Evolutionary conservation across 345 rosid species (phyloP), one percentile per base, ranked within the genome.

Genomic region (Rhizophora mangle): DNA sequence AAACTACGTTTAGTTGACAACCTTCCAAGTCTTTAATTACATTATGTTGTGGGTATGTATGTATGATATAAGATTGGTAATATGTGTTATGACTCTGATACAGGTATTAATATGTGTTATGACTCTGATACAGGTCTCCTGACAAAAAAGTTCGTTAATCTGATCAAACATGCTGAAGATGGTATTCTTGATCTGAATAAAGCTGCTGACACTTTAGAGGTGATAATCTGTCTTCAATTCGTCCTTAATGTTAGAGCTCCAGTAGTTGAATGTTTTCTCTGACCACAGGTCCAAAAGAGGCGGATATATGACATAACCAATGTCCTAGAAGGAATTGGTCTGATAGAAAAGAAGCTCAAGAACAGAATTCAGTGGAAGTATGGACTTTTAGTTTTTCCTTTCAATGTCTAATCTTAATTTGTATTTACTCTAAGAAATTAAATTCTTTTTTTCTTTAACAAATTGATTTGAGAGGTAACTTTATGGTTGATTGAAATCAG

Each of bases 311-410:
- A 95, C 78, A 92, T 95, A 72, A 95, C 98, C 78, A 95, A 92
- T 86, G 99, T 95, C 53, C 84, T 95, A 62, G 99, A 92, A 89
- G 99, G 99, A 70, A 90, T 92, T 86, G 98, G 98, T 80, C 91
- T 92, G 43, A 92, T 92, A 72, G 98, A 95, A 83, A 92, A 95
- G 90, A 92, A 90, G 74, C 89, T 90, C 74, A 95, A 95, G 84
- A 95, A 95, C 77, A 89, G 89, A 79, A 90, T 95, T 81, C 97
- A 92, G 80, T 95, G 98, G 98, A 95, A 92, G 99, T 65, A 51
- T 95, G 90, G 74, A 86, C 26, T 32, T 37, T 11, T n/a, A 2
- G 37, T 34, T 34, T 34, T 34, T 34, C 37, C 37, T 34, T 34
- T 34, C 37, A 34, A 58, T 67, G 30, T 13, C 70, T 73, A 59